Evolutionary conservation across 495 filamentous ascomycete genomes (phyloP), one percentile per base, ranked within the genome.

Genomic region (Talaromyces trachyspermus): DNA sequence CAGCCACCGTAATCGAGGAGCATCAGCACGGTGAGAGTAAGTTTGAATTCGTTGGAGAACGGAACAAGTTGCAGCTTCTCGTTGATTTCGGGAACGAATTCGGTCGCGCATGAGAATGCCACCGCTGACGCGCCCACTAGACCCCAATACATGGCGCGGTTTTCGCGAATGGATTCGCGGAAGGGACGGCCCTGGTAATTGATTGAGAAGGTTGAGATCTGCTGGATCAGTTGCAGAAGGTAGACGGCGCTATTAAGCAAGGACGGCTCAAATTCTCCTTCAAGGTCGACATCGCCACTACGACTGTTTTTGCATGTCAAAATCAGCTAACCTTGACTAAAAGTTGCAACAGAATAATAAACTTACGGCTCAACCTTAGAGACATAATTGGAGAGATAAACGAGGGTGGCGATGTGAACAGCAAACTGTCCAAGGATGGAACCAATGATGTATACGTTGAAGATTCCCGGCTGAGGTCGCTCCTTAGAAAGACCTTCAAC

Each of bases 181-280:
- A 99, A 99, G 3, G 92, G 92, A 18, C 92, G 85, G 46, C 92
- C 92, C 64, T 99, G 92, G 71, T 99, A 99, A 74, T 99, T 99
- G 77, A 97, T 92, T 29, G 92, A 90, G 59, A 99, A 99, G 7
- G 92, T 99, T 9, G 92, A 97, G 59, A 99, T 95, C 60, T 99
- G 94, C 65, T 99, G 92, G 68, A 99, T 97, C 36, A 99, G 79
- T 58, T 97, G 94, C 2, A 99, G 80, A 35, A 99, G 87, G 68
- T 99, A 99, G 56, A 99, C 87, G 44, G 94, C 92, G 49, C 82
- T 88, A 74, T 99, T 99, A 59, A 99, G 81, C 9, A 99, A 79
- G 4, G 89, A 95, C 5, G 94, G 94, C 47, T 82, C 68, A 56
- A 99, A 99, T 57, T 99, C 91, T 56, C 88, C 85, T 67, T 99